Base-by-base conservation (phyloP, 805 yeast genomes). In the Danielia reshetovae region DNA sequence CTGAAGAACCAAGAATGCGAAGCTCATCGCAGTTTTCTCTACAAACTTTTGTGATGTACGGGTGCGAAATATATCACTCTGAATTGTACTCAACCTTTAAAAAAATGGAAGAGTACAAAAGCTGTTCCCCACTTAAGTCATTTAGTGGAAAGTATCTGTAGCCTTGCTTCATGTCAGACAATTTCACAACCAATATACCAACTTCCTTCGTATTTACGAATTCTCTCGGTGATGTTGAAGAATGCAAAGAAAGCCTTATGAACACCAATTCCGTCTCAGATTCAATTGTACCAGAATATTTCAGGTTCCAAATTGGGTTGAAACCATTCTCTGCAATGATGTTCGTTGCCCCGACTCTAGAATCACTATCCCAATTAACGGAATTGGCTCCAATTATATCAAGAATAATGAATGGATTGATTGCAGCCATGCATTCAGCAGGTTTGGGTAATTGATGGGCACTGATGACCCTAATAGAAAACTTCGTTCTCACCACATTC, bases 371-470 rank as follows among this genome's bases (percentile, higher is more conserved):
- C 55, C 62, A 62, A 3, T 46, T 42, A 3, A 65, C 32, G 1
- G 47, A 39, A 2, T 34, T 24, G 1, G 68, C 62, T 5, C 86
- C 85, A 25, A 74, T 60, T 0, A 83, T 49, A 35, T 83, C 90
- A 23, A 84, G 57, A 5, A 68, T 66, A 4, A 85, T 75, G 46
- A 62, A 78, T 0, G 94, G 87, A 45, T 78, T 80, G 28, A 80
- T 62, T 0, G 62, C 54, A 5, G 40, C 18, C 9, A 35, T 47
- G 14, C 63, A 72, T 8, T 67, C 73, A 17, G 72, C 55, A 0
- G 85, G 81, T 27, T 79, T 76, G 3, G 96, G 94, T 9, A 90
- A 63, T 52, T 87, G 85, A 57, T 89, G 96, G 0, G 85, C 96
- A 13, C 96, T 85, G 1, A 90, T 69, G 3, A 88, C 54, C 11